These are phyloP conservation scores for Mycena amicta DNA, from an alignment of 768 basidiomycete species.

Conservation along the genomic window DNA sequence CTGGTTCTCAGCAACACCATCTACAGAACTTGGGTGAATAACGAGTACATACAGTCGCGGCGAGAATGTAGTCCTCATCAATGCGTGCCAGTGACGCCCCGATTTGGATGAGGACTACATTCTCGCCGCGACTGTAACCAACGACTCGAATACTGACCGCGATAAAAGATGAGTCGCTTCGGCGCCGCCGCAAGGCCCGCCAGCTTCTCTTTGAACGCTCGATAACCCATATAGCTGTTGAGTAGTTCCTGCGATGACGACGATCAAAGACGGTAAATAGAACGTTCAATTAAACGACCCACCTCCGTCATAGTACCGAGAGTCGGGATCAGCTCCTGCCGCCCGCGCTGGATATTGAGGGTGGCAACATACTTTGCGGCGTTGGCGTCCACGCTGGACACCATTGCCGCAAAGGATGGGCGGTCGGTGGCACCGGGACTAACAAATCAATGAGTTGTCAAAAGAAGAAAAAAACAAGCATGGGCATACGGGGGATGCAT, in stretches of 20 bases:
- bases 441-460: too few relatives aligned
- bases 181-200: conserved; percentile 42
- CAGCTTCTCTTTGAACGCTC: conserved; percentile 52
- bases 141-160: conserved; percentile 43
- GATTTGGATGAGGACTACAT: too few relatives aligned
- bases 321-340: conserved; percentile 77
- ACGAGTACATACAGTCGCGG: too few relatives aligned
- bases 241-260: conserved; percentile 58
- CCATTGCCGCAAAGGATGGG: conserved; percentile 53
- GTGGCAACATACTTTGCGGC: conserved; percentile 70
- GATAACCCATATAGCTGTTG: conserved; percentile 58
- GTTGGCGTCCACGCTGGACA: conserved; percentile 56
- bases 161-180: conserved; percentile 73
- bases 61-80: too few relatives aligned
- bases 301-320: conserved; percentile 60
- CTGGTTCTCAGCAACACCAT: conserved; percentile 57
- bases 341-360: conserved; percentile 57
- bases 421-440: conserved; percentile 57
- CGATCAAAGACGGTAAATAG: too few relatives aligned
- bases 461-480: too few relatives aligned
- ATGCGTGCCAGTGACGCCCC: too few relatives aligned
- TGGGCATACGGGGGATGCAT: not conserved
- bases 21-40: conserved; percentile 42
- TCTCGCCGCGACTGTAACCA: too few relatives aligned
- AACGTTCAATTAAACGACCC: conserved; percentile 49